Conservation (phyloP, 1,284 basidiomycete genomes). For the Rhodotorula mucilaginosa region DNA sequence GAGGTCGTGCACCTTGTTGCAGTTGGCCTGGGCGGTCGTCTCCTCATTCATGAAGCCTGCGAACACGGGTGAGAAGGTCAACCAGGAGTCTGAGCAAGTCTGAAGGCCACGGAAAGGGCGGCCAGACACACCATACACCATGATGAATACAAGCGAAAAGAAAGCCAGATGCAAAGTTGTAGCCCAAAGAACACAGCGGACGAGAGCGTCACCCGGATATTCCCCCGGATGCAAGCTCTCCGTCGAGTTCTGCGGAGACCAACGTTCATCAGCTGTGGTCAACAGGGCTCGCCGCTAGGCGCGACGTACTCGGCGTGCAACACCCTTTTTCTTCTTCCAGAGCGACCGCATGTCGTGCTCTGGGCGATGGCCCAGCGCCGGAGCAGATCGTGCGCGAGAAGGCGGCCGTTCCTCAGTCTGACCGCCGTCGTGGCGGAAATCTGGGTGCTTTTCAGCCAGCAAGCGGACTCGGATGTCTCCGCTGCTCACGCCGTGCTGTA, state of each 20-base stretch:
- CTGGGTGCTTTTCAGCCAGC: not conserved
- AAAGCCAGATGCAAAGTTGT: not conserved
- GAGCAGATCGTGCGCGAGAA: too few species aligned
- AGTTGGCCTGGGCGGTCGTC: slow-evolving; percentile 6
- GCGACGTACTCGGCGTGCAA: not conserved
- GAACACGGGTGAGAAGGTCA: too few species aligned
- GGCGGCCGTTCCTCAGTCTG: not conserved
- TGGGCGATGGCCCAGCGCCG: too few species aligned
- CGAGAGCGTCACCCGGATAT: not conserved
- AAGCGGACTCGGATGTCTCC: not conserved
- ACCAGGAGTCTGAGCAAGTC: too few species aligned
- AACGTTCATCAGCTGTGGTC: not conserved
- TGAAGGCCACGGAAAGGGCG: too few species aligned
- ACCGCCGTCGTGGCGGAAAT: not conserved
- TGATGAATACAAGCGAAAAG: not conserved
- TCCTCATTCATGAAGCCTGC: not conserved
- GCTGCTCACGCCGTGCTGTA: not conserved
- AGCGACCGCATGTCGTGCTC: too few species aligned
- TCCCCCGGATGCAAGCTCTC: not conserved
- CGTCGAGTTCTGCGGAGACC: not conserved
- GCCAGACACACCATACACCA: not conserved
- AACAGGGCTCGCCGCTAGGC: too few species aligned
- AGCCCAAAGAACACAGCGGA: not conserved
- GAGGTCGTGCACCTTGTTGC: slow-evolving; percentile 12
- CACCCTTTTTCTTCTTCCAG: too few species aligned